Evolutionary conservation across 139 green algal species (phyloP), one percentile per base, ranked within the genome.

Genomic region (Chlorella sorokiniana): DNA sequence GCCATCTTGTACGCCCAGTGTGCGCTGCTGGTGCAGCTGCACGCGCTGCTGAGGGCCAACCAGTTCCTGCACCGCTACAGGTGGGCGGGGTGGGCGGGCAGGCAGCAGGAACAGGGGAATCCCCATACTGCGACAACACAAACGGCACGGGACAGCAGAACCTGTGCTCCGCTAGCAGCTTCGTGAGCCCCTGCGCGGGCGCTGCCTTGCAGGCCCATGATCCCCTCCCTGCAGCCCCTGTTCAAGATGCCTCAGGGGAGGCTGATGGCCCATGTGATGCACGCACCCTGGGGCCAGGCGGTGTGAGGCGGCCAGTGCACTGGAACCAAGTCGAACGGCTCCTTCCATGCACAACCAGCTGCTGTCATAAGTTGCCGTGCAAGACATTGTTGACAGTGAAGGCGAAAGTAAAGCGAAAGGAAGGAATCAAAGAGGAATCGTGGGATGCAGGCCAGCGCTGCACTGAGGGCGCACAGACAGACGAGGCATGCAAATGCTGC

Each of bases 21-120:
- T 0, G 78, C 52, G 27, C 27, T 88, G 31, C 29, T 88, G 61
- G 33, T 85, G 40, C 75, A 88, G 70, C 6, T 79, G n/a, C 42
- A 76, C 3, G 69, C 61, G 0, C 38, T 85, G 33, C 37, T 76
- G 23, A 51, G 79, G 0, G 71, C 78, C 45, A 78, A 76, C 48
- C 35, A 65, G 6, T 88, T 88, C 45, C 59, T 85, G 23, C 2
- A 25, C 6, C 40, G 41, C 8, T 72, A 88, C 52, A 40, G 37
- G 75, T 62, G 37, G 8, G 59, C 22, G 18, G 0, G 22, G 18
- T 8, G 1, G 5, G 70, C 14, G 51, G 48, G 6, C 35, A 33
- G 23, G 35, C 31, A 1, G 0, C 25, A 8, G 18, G n/a, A 40
- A 23, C 18, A 45, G 7, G 9, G 63, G 63, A 11, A n/a, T n/a